These are phyloP conservation scores for Leucoagaricus sp. DNA, from an alignment of 1,284 basidiomycete genomes.

Conservation along the genomic window DNA sequence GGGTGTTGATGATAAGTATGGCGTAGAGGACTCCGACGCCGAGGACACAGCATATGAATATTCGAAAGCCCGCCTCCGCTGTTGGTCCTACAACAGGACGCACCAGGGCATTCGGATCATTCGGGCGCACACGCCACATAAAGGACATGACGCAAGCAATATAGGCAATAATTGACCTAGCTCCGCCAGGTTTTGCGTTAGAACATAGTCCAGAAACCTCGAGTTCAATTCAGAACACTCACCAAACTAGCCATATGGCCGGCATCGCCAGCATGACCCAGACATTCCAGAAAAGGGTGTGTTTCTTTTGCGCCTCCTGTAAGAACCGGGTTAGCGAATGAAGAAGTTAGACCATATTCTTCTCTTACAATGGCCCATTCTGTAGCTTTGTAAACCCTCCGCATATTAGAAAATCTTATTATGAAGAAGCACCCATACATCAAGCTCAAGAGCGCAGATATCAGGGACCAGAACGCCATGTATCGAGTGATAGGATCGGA, in stretches of 20 bases:
- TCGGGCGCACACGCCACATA: slow-evolving; percentile 35
- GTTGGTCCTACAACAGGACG: slow-evolving; percentile 30
- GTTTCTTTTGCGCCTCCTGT: slow-evolving; percentile 57
- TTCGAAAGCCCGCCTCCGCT: slow-evolving; percentile 45
- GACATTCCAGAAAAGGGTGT: slow-evolving; percentile 69
- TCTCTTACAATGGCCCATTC: slow-evolving; percentile 62
- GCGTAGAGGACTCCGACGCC: slow-evolving; percentile 53
- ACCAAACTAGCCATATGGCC: slow-evolving; percentile 63
- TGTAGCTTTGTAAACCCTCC: slow-evolving; percentile 64
- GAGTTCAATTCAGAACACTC: no score
- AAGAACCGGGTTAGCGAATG: not conserved
- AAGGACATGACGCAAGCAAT: slow-evolving; percentile 27
- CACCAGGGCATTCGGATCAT: slow-evolving; percentile 19
- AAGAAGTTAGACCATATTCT: not conserved
- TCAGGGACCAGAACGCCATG: slow-evolving; percentile 55
- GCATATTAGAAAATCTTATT: slow-evolving; percentile 72
- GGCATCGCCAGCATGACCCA: slow-evolving; percentile 71
- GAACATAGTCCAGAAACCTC: no score
- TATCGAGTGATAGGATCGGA: slow-evolving; percentile 58
- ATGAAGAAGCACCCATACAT: slow-evolving; percentile 73
- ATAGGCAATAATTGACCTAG: slow-evolving; percentile 68
- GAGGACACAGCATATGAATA: slow-evolving; percentile 49
- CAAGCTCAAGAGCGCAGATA: slow-evolving; percentile 64
- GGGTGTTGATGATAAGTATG: slow-evolving; percentile 48
- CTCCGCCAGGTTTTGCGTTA: not conserved